Evolutionary conservation across 1,284 basidiomycete species (phyloP).

Genomic region (Marasmius tenuissimus): DNA sequence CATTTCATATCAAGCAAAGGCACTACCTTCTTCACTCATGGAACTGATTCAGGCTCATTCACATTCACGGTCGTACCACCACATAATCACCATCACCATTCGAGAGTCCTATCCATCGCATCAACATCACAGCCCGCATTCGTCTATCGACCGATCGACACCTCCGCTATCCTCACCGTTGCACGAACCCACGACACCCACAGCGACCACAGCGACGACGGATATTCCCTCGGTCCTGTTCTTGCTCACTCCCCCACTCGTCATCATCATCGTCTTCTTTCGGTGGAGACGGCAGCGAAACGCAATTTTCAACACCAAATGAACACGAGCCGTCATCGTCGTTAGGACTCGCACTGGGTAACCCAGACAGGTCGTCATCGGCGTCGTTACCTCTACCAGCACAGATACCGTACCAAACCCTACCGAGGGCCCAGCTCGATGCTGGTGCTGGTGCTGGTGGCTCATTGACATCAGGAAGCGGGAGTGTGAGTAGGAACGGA

Average conservation of each 20-base stretch:
- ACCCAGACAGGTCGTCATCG: constrained; percentile 41
- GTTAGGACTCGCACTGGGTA: not conserved
- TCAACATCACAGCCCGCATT: not conserved
- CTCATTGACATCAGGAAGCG: constrained; percentile 2
- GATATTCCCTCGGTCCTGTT: constrained; percentile 10
- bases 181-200: not conserved
- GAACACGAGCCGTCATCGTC: not conserved
- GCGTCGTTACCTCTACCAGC: constrained; percentile 45
- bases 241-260: constrained; percentile 16
- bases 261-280: not conserved
- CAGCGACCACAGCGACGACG: not conserved
- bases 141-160: not conserved
- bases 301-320: not conserved
- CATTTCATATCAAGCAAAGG: no score
- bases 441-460: no score
- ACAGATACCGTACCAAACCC: constrained; percentile 41
- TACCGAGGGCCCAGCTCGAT: constrained; percentile 23
- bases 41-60: not conserved
- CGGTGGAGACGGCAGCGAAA: no score
- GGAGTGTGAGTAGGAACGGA: not conserved
- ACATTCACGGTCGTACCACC: not conserved
- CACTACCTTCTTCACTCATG: no score
- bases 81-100: not conserved
- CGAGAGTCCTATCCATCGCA: no score
- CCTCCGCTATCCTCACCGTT: not conserved